Conservation (phyloP, 331 rosid species). For the Acacia pycnantha region DNA sequence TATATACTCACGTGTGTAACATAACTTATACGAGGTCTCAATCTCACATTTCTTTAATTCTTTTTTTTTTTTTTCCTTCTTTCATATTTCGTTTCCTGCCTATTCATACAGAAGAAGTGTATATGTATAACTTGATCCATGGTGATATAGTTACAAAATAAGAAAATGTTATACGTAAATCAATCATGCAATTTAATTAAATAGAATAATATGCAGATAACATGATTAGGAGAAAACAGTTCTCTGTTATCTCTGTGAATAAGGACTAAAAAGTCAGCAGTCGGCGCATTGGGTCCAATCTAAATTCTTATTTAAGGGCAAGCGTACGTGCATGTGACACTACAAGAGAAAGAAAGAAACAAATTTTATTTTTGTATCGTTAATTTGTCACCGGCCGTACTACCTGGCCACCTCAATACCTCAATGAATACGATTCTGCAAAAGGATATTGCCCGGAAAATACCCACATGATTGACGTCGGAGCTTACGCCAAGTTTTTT, state of each 20-base stretch:
- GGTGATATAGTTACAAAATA: no score
- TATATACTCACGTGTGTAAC: background rate
- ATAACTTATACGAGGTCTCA: background rate
- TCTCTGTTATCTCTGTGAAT: background rate
- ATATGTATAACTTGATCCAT: no score
- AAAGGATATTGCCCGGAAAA: background rate
- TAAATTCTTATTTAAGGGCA: background rate
- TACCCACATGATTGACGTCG: background rate
- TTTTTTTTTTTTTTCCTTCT: background rate
- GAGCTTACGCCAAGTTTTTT: background rate
- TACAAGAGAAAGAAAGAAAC: background rate
- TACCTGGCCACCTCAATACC: background rate
- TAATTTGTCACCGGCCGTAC: background rate
- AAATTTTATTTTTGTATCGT: background rate
- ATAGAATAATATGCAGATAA: background rate
- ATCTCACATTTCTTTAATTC: background rate
- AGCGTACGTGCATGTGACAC: background rate
- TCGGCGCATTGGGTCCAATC: background rate
- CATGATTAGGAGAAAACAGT: background rate
- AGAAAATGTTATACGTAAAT: background rate
- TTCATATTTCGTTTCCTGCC: background rate
- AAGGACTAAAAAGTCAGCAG: background rate
- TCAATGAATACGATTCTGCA: background rate
- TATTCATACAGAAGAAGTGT: background rate
- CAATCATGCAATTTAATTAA: background rate